A percentile compares a stretch with the other conserved stretches of the same genome.
Evolutionary conservation across 208 protist species (phyloP).

Genomic region (Leishmania gerbilli): DNA sequence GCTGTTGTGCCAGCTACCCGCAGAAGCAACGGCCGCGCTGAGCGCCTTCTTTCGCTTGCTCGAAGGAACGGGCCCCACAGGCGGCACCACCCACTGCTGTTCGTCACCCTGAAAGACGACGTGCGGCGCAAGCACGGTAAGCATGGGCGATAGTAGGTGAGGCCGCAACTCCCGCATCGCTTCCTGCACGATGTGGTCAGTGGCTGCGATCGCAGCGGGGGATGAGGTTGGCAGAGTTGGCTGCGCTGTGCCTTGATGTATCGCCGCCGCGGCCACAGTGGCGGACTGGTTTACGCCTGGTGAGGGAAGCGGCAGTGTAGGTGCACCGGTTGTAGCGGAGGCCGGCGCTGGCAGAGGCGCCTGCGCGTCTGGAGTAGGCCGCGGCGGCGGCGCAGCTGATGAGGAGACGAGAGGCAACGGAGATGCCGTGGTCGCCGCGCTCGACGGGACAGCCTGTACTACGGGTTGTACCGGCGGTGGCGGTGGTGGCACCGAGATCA

Average conservation of each 20-base stretch:
- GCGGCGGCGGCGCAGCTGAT: not conserved
- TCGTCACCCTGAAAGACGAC: conserved; percentile 39
- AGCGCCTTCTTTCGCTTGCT: conserved; percentile 7
- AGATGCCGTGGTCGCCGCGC: not conserved
- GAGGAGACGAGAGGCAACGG: not conserved
- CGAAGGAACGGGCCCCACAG: conserved; percentile 21
- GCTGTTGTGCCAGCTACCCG: conserved; percentile 37
- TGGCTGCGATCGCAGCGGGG: conserved; percentile 6
- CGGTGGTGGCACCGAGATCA: not conserved
- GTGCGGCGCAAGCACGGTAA: conserved; percentile 36
- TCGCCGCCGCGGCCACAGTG: not conserved
- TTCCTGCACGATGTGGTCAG: conserved; percentile 20
- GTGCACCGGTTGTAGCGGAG: conserved; percentile 4
- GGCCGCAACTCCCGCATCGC: conserved; percentile 11
- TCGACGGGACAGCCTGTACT: not conserved
- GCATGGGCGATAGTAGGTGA: conserved; percentile 18
- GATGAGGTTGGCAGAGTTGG: not conserved
- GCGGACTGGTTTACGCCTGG: conserved; percentile 1
- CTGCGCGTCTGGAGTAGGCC: not conserved
- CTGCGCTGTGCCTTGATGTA: not conserved
- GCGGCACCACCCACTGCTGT: conserved; percentile 37
- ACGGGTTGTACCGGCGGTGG: not conserved
- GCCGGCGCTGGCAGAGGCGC: not conserved
- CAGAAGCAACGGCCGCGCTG: not conserved
- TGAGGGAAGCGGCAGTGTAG: conserved; percentile 18